Conservation (phyloP, 805 yeast species). For the Ogataea corticis region DNA sequence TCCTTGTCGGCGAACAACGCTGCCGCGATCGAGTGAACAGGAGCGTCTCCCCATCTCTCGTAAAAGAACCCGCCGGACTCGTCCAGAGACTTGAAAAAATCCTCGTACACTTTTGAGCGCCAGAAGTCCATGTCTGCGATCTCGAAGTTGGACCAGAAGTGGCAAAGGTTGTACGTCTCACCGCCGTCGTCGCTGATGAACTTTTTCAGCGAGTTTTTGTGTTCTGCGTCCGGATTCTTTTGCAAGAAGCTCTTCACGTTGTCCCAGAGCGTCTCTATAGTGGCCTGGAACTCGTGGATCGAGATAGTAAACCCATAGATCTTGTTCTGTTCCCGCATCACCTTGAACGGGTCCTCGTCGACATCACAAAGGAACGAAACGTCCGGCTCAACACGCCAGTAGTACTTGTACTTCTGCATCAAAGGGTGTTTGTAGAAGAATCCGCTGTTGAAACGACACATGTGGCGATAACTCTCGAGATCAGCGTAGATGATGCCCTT, state of each 20-base stretch:
- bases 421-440: constrained; percentile 61
- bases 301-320: constrained; percentile 69
- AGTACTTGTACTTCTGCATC: constrained; percentile 60
- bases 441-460: constrained; percentile 49
- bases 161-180: constrained; percentile 68
- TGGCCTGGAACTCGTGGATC: constrained; percentile 59
- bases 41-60: constrained; percentile 95
- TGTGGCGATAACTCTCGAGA: constrained; percentile 44
- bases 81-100: constrained; percentile 65
- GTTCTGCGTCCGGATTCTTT: constrained; percentile 41
- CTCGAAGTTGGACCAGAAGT: constrained; percentile 82
- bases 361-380: constrained; percentile 61
- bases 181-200: constrained; percentile 67
- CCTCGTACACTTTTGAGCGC: constrained; percentile 55
- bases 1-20: constrained; percentile 55
- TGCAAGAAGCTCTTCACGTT: constrained; percentile 48
- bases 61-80: constrained; percentile 75
- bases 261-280: constrained; percentile 62
- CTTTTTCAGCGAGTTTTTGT: constrained; percentile 53
- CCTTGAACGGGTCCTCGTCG: constrained; percentile 60
- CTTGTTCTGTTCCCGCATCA: constrained; percentile 54
- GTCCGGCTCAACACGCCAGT: constrained; percentile 80
- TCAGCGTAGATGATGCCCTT: constrained; percentile 41
- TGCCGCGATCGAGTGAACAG: constrained; percentile 80
- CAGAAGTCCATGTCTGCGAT: constrained; percentile 71